Evolutionary conservation across 148 eudicot species (phyloP), one percentile per base, ranked within the genome.

Genomic region (Bassia scoparia): DNA sequence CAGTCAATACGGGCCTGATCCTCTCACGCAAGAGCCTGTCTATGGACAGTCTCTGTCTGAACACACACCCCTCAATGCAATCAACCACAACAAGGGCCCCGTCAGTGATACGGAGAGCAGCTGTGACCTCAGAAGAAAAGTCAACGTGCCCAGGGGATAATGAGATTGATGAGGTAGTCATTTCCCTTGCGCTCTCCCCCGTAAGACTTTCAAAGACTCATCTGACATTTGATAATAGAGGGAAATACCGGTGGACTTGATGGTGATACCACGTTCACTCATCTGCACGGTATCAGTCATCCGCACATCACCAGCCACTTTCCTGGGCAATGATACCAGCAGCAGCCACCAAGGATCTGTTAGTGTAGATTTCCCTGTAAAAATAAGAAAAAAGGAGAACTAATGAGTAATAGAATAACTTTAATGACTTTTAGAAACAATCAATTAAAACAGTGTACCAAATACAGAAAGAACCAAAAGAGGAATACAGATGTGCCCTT

Each of bases 61-160:
- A 90, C 96, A 80, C 96, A 90, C 12, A 90, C 92, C 96, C 96
- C 72, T 90, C 96, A 59, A 90, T 76, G 75, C 96, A 90, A 50
- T 90, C 96, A 44, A 89, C 95, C 76, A 89, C 93, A 18, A 89
- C 93, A 69, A 89, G 93, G 3, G 93, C 93, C 49, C 93, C 93
- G 78, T 89, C 93, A 79, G 93, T 89, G 75, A 89, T 89, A 72
- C 93, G 93, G 20, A 89, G 88, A 61, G 93, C 93, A 81, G 93
- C 93, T 18, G 93, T 89, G 37, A 89, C 93, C 73, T 89, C 93
- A 30, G 90, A 89, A 44, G 93, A 89, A 67, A 89, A 89, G 82
- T 89, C 93, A 30, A 89, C 93, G 76, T 89, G 93, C 71, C 93
- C 93, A 37, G 93, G 93, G 7, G 93, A 89, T 90, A 21, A 89